These are phyloP conservation scores for Aureobasidium sp. DNA, from an alignment of 2,329 filamentous ascomycete genomes.

Conservation along the genomic window DNA sequence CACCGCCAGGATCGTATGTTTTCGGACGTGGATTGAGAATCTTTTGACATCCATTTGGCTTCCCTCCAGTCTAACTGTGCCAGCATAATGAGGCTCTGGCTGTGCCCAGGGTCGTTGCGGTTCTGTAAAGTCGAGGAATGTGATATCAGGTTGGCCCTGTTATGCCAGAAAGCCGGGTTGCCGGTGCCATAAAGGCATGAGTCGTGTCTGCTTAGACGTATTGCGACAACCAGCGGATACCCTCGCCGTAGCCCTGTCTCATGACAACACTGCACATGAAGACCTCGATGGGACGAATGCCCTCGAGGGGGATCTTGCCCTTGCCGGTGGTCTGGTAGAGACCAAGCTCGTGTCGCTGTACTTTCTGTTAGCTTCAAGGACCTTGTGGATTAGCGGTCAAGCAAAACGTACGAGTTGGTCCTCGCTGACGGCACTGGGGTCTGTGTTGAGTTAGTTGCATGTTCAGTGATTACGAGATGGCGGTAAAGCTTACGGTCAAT, in stretches of 20 bases:
- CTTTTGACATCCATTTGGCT: background rate
- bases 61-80: background rate
- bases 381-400: background rate
- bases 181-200: background rate
- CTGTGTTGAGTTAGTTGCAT: constrained; percentile 8
- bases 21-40: background rate
- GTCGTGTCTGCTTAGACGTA: background rate
- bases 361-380: background rate
- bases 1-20: background rate
- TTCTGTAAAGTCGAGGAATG: background rate
- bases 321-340: constrained; percentile 88
- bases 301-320: constrained; percentile 86
- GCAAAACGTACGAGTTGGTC: constrained; percentile 51
- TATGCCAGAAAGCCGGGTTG: background rate
- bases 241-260: constrained; percentile 87
- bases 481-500: constrained; percentile 56
- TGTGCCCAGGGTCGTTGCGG: background rate
- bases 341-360: constrained; percentile 67
- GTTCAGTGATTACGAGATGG: background rate
- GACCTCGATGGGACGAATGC: constrained; percentile 88
- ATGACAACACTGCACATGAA: constrained; percentile 99
- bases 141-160: background rate
- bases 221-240: constrained; percentile 66
- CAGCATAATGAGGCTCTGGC: background rate
- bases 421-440: constrained; percentile 90